Base-by-base conservation (phyloP, 2,329 filamentous ascomycete species). In the Byssoonygena ceratinophila region DNA sequence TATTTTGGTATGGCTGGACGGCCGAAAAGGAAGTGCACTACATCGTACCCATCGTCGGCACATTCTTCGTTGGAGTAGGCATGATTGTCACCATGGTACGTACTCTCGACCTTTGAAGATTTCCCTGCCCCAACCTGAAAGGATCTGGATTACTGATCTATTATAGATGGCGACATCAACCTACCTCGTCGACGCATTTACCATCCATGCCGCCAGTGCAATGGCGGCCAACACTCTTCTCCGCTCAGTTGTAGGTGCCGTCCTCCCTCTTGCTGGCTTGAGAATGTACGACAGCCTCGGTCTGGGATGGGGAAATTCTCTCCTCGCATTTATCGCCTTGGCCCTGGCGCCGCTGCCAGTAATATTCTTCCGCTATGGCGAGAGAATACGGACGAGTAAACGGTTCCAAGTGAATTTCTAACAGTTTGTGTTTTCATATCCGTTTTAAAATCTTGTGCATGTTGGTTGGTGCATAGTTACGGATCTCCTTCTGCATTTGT, bases 21-120 rank as follows among this genome's bases (percentile, higher is more conserved):
- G 78, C 78, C 0, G 68, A 81, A 46, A 68, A 72, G 29, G 61
- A 70, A 1, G 65, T 71, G 0, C 76, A 79, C 59, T 83, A 78
- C 77, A 77, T 82, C 41, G 68, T 80, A 4, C 79, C 79, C 0
- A 80, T 83, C 54, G 70, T 83, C 32, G 81, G 80, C 1, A 76
- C 78, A 1, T 68, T 71, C 0, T 68, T 80, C 2, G 76, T 81
- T 16, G 76, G 77, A 0, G 65, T 73, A 0, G 79, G 79, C 0
- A 74, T 58, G 57, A 54, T 59, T 53, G 59, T 61, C 1, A 55
- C 65, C n/a, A 77, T 78, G 34, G 55, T 57, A 55, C 16, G 45
- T 37, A 12, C 29, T 20, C 20, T 18, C 4, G 4, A 34, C 14
- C 31, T 5, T 12, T 14, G 14, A 34, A 23, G 8, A 1, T n/a